Evolutionary conservation across 805 yeast species (phyloP).

Genomic region (Teunomyces atbi): DNA sequence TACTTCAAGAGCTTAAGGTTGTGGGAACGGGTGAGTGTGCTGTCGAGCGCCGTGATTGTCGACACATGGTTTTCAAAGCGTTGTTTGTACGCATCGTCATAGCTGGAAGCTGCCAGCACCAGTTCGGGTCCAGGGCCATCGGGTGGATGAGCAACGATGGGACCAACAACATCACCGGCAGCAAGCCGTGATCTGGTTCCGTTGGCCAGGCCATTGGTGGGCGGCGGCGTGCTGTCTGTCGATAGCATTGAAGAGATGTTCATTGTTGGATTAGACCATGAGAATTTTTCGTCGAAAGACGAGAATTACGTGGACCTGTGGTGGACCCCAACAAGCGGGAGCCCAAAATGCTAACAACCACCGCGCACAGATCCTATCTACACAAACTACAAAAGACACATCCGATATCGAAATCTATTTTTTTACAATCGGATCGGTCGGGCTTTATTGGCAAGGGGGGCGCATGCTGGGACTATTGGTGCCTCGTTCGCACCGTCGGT

Average conservation of each 20-base stretch:
- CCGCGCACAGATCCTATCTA: too few relatives aligned
- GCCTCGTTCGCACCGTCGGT: too few relatives aligned
- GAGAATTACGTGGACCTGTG: neutral
- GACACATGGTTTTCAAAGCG: constrained; percentile 13
- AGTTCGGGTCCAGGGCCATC: constrained; percentile 6
- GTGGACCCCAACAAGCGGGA: neutral
- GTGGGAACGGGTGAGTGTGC: constrained; percentile 11
- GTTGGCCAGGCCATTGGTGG: constrained; percentile 2
- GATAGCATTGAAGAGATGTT: constrained; percentile 38
- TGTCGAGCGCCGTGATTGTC: constrained; percentile 14
- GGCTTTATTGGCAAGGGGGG: too few relatives aligned
- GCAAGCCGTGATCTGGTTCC: constrained; percentile 3
- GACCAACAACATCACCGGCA: constrained; percentile 1
- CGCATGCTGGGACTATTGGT: too few relatives aligned
- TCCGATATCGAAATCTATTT: too few relatives aligned
- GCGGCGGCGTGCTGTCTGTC: constrained; percentile 18
- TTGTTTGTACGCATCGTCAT: constrained; percentile 7
- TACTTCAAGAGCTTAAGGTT: constrained; percentile 11
- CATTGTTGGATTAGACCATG: constrained; percentile 16
- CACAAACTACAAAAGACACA: too few relatives aligned
- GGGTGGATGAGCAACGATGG: neutral
- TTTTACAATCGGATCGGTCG: too few relatives aligned
- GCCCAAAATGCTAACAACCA: too few relatives aligned
- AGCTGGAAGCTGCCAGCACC: neutral
- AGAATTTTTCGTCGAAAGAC: constrained; percentile 1